Percentiles rank a stretch among this genome's conserved stretches.
These are phyloP conservation scores for Cladobotryum mycophilum DNA, from an alignment of 2,329 filamentous ascomycete genomes.

Conservation along the genomic window DNA sequence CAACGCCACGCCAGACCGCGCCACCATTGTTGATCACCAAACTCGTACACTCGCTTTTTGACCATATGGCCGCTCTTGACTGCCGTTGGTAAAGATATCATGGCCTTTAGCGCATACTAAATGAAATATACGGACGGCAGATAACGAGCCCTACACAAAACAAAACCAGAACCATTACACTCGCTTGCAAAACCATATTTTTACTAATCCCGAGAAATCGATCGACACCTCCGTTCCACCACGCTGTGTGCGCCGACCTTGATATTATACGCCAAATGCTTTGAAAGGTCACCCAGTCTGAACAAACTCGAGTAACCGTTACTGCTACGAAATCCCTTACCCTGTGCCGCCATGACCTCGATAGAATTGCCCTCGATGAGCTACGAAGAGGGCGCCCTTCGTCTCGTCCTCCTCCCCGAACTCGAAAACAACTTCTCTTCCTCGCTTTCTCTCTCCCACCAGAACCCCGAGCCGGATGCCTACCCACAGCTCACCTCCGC, in stretches of 20 bases:
- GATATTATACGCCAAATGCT: neutral
- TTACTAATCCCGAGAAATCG: too few relatives aligned
- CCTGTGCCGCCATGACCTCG: constrained; percentile 19
- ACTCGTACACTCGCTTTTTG: too few relatives aligned
- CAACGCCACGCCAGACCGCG: constrained; percentile 1
- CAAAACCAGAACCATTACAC: too few relatives aligned
- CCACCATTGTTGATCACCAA: neutral
- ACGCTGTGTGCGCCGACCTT: too few relatives aligned
- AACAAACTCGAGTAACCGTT: neutral
- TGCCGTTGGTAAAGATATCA: neutral
- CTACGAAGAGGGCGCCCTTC: constrained; percentile 22
- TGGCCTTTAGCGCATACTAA: constrained; percentile 8
- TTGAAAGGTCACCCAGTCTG: neutral
- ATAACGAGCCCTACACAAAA: neutral
- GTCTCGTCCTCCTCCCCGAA: constrained; percentile 24
- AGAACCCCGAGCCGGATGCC: neutral
- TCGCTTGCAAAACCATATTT: too few relatives aligned
- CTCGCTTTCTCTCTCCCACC: constrained; percentile 1
- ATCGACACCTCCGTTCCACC: too few relatives aligned
- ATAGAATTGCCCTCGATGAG: constrained; percentile 24
- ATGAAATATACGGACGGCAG: constrained; percentile 1
- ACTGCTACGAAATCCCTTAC: neutral
- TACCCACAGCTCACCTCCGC: constrained; percentile 6
- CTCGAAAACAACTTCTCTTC: constrained; percentile 1
- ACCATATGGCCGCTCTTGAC: too few relatives aligned